Base-by-base conservation (phyloP, 2,329 filamentous ascomycete genomes). In the Fusarium staphyleae region DNA sequence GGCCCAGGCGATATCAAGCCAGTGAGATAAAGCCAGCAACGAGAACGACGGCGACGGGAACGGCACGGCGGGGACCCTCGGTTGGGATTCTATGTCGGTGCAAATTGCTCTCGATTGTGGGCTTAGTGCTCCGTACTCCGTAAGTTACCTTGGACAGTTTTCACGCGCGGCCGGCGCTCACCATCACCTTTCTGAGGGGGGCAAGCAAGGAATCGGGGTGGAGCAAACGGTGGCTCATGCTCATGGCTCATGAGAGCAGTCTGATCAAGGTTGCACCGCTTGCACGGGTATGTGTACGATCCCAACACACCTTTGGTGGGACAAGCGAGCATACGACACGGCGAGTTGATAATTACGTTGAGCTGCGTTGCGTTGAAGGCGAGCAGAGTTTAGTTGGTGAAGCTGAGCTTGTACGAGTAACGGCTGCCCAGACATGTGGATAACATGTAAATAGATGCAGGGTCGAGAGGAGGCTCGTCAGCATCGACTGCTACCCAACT, bases 181-280 rank as follows among this genome's bases (percentile, higher is more conserved):
- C 51, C 56, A 55, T 56, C 53, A 59, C 51, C 60, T 66, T 65
- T 60, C 65, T 65, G 53, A 61, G 65, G 47, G 43, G 54, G 56
- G 14, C 48, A 65, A 66, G 65, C 65, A 64, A 63, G 62, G 55
- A 65, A 57, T 58, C 44, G 22, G 24, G 48, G 60, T 66, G 65
- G 65, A 48, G 52, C 54, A 52, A 51, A 52, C 54, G 55, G 52
- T 60, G 57, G 47, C 47, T 49, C 47, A 48, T 48, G 46, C 19
- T 59, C 44, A 59, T 51, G 45, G 34, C 59, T 60, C 40, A 15
- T 32, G 36, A 37, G 34, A 30, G 13, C 22, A 6, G 22, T 24
- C 22, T 24, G 22, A 24, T 40, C 34, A 57, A 34, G 60, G 52
- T 60, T 46, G 52, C 57, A 60, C 57, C 42, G 41, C 55, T 60